Evolutionary conservation across 2,329 filamentous ascomycete genomes (phyloP), one percentile per base, ranked within the genome.

Genomic region (Hypoxylon sp.): DNA sequence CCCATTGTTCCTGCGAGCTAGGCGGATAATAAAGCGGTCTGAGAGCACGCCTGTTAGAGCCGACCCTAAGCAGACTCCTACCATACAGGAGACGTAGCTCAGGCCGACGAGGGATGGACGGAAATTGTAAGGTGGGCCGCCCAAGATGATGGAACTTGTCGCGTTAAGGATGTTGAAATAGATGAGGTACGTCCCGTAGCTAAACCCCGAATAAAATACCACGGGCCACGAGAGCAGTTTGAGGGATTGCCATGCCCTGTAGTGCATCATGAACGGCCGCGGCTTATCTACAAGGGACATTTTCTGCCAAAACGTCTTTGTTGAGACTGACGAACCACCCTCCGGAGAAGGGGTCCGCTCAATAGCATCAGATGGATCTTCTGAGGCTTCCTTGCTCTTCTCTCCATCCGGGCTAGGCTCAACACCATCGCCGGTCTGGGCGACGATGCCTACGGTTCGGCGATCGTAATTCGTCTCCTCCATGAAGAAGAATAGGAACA

Each of bases 381-480:
- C 54, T 3, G 55, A 49, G 6, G n/a, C 33, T 10, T 66, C 59
- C 6, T 72, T 62, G 25, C 53, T 35, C 17, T 70, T 72, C 40
- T 64, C 69, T 37, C 50, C 44, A 40, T 44, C 65, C 11, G 60
- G 42, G 2, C 11, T 14, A 31, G 63, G 14, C 40, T 66, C 37
- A 35, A 35, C 64, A 49, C 58, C 44, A 44, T 37, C 56, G 57
- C 30, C 27, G 42, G 53, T 31, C 48, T 64, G 64, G 50, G 68
- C 61, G 17, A 74, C 60, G 13, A 73, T 60, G 0, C 73, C 70
- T n/a, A 76, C 73, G 4, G 74, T 74, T 11, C 65, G 68, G 51
- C 84, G 80, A 48, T 82, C 77, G 70, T 89, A 90, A 13, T 84
- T 84, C 6, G 87, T 88, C 74, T 90, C 88, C 69, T 90, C 88